Conservation (phyloP, 257 asterid species). For the Phtheirospermum japonicum region DNA sequence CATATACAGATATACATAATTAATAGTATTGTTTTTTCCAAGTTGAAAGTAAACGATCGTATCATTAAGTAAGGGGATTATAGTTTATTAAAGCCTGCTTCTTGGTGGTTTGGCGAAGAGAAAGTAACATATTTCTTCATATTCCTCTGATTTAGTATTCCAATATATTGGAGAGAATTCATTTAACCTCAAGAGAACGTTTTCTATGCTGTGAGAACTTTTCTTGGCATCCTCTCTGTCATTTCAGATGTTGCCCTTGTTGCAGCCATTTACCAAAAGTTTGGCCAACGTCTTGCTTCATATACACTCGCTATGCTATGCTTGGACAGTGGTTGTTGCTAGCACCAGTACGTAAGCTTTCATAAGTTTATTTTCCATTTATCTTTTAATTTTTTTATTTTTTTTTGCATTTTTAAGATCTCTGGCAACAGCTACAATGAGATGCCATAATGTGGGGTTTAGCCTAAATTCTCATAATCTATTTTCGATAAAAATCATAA, state of each 20-base stretch:
- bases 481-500: slow-evolving; percentile 16
- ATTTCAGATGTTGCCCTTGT: no score
- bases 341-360: slow-evolving; percentile 70
- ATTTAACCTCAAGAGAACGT: slow-evolving; percentile 72
- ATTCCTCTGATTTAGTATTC: slow-evolving; percentile 8
- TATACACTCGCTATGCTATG: slow-evolving; percentile 96
- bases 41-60: no score
- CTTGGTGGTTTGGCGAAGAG: slow-evolving; percentile 90
- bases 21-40: no score
- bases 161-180: slow-evolving; percentile 3
- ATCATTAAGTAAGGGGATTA: no score
- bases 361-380: not conserved
- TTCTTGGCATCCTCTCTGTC: slow-evolving; percentile 68
- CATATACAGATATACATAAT: no score
- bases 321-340: slow-evolving; percentile 96
- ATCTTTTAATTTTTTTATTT: no score
- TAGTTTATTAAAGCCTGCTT: no score
- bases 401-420: slow-evolving; percentile 17
- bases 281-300: no score
- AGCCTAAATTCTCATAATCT: slow-evolving; percentile 12
- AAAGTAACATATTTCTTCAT: slow-evolving; percentile 49
- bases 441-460: slow-evolving; percentile 15
- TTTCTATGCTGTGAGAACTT: slow-evolving; percentile 79
- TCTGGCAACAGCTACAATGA: slow-evolving; percentile 5
- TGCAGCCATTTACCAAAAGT: no score